These are phyloP conservation scores for Trichoderma gamsii DNA, from an alignment of 495 filamentous ascomycete genomes.

Conservation along the genomic window DNA sequence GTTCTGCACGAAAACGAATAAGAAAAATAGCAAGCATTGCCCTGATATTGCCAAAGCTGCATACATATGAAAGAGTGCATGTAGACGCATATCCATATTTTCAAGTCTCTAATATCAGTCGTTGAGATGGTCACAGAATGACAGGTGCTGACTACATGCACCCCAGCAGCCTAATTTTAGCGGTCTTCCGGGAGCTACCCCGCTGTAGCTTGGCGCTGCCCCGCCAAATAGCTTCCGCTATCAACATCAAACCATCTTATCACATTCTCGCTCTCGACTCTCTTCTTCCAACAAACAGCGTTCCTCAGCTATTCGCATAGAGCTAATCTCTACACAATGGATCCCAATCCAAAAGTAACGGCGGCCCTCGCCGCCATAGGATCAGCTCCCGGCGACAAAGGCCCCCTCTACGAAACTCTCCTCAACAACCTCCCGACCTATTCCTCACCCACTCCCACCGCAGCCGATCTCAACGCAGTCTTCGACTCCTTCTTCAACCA, in stretches of 20 bases:
- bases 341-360: slow-evolving; percentile 27
- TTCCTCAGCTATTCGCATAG: background rate
- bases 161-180: background rate
- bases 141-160: too few species aligned
- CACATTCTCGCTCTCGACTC: background rate
- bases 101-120: too few species aligned
- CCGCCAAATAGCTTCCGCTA: background rate
- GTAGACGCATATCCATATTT: too few species aligned
- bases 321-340: slow-evolving; percentile 18
- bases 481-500: slow-evolving; percentile 62
- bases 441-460: slow-evolving; percentile 48
- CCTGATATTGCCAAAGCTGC: too few species aligned
- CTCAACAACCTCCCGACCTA: slow-evolving; percentile 56
- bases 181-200: slow-evolving; percentile 1
- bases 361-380: slow-evolving; percentile 51
- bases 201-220: slow-evolving; percentile 12
- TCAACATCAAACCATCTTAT: background rate
- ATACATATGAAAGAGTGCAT: too few species aligned
- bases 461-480: slow-evolving; percentile 63
- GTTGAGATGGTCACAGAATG: too few species aligned
- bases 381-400: slow-evolving; percentile 45
- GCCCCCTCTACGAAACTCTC: slow-evolving; percentile 55
- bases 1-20: background rate
- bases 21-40: background rate
- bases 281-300: background rate